These are phyloP conservation scores for Leccinellum rugosiceps DNA, from an alignment of 768 basidiomycete genomes.

Conservation along the genomic window DNA sequence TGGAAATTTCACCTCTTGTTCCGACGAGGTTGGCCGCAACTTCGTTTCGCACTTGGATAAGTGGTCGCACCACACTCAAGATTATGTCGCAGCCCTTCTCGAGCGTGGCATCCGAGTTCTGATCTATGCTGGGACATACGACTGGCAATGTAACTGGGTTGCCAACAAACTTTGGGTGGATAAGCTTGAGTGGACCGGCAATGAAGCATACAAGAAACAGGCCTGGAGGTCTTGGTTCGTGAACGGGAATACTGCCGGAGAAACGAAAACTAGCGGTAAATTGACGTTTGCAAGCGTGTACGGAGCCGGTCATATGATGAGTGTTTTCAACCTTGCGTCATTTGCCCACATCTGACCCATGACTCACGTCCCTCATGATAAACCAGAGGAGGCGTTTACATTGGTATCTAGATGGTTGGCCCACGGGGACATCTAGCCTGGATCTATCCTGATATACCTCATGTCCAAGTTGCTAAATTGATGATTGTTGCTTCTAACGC, in stretches of 20 bases:
- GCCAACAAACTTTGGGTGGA: constrained; percentile 63
- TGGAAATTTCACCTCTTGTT: constrained; percentile 58
- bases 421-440: constrained; percentile 34
- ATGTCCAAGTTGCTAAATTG: background rate
- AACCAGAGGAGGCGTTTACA: constrained; percentile 57
- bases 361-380: constrained; percentile 61
- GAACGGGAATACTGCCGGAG: constrained; percentile 51
- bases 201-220: constrained; percentile 42
- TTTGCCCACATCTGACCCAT: constrained; percentile 16
- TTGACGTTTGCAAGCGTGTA: constrained; percentile 64
- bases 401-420: constrained; percentile 68
- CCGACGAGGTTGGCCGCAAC: constrained; percentile 40
- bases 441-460: background rate
- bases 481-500: background rate
- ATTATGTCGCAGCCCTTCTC: constrained; percentile 54
- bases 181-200: constrained; percentile 57
- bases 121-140: constrained; percentile 53
- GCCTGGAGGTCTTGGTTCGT: constrained; percentile 54
- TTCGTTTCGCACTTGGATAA: constrained; percentile 64
- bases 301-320: constrained; percentile 76
- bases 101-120: constrained; percentile 52
- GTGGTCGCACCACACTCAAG: constrained; percentile 51
- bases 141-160: constrained; percentile 61
- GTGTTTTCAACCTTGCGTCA: constrained; percentile 14
- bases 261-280: constrained; percentile 50